phyloP scores from a whole-genome alignment of 768 basidiomycete species.

The Lactarius hatsudake region DNA sequence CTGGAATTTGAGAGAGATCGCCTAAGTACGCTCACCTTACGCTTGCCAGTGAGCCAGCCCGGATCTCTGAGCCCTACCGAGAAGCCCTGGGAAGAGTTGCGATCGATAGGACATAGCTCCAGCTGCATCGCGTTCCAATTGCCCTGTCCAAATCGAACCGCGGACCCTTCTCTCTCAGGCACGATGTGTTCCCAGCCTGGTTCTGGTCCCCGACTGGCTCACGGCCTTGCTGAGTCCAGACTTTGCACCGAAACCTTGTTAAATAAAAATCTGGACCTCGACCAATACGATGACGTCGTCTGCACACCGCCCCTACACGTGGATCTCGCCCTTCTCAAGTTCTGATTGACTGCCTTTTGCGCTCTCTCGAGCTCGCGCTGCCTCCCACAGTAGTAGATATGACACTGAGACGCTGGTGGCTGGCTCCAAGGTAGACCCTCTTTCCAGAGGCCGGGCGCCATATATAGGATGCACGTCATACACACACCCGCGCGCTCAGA shows the following conservation, averaged over 20 bases:
- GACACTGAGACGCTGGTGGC: background rate
- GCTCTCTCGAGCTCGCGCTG: background rate
- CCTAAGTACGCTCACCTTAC: no score
- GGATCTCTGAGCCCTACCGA: no score
- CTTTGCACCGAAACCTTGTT: background rate
- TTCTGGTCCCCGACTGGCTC: background rate
- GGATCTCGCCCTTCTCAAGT: background rate
- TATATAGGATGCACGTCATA: background rate
- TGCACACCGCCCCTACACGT: background rate
- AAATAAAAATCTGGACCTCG: background rate
- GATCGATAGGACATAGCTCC: no score
- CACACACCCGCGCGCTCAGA: background rate
- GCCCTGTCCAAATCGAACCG: no score
- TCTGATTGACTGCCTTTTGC: background rate
- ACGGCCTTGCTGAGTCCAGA: background rate
- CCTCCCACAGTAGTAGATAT: background rate
- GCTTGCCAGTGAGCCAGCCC: no score
- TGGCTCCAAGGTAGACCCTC: background rate
- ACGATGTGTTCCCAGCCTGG: background rate
- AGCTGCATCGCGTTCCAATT: no score
- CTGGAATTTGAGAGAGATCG: no score
- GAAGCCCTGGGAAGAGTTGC: no score
- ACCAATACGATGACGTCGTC: background rate
- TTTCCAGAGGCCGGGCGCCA: background rate
- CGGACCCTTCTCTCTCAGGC: background rate